phyloP scores from a whole-genome alignment of 2,329 filamentous ascomycete species.

The Purpureocillium lavendulum region DNA sequence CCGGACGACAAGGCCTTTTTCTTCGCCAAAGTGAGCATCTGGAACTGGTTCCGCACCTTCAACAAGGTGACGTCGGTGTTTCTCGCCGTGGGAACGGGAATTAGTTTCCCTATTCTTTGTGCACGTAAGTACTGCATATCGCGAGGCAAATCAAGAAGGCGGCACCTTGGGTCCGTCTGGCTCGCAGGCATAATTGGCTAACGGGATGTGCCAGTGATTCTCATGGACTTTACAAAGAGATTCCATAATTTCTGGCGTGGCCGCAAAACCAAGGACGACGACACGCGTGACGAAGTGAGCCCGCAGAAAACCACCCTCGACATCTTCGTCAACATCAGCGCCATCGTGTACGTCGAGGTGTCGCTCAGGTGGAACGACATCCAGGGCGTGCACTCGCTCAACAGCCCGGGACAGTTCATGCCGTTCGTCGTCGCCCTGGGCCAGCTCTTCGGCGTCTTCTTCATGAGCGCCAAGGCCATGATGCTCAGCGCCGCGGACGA shows the following conservation, averaged over 20 bases:
- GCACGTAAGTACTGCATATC: constrained; percentile 5
- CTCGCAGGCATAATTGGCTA: too few relatives aligned
- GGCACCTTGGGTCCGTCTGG: too few relatives aligned
- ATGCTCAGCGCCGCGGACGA: constrained; percentile 1
- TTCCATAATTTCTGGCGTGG: too few relatives aligned
- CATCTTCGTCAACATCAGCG: constrained; percentile 13
- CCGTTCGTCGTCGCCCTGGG: constrained; percentile 15
- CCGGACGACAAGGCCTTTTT: constrained; percentile 16
- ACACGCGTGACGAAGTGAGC: background rate
- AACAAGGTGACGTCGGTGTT: constrained; percentile 15
- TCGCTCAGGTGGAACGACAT: constrained; percentile 15
- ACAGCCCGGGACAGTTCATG: constrained; percentile 15
- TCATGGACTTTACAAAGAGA: too few relatives aligned
- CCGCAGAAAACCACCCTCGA: constrained; percentile 4
- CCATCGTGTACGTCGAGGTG: constrained; percentile 16
- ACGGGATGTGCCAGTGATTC: too few relatives aligned
- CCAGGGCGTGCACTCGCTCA: constrained; percentile 10
- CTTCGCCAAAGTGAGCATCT: constrained; percentile 19
- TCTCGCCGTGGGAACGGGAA: constrained; percentile 3
- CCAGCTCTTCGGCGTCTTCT: constrained; percentile 13
- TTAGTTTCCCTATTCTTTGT: constrained; percentile 7
- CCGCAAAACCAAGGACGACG: too few relatives aligned
- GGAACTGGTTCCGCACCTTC: constrained; percentile 15
- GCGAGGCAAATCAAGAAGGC: too few relatives aligned
- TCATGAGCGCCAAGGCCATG: constrained; percentile 6